Evolutionary conservation across 2,329 filamentous ascomycete species (phyloP).

Genomic region (Colletotrichum camelliae): DNA sequence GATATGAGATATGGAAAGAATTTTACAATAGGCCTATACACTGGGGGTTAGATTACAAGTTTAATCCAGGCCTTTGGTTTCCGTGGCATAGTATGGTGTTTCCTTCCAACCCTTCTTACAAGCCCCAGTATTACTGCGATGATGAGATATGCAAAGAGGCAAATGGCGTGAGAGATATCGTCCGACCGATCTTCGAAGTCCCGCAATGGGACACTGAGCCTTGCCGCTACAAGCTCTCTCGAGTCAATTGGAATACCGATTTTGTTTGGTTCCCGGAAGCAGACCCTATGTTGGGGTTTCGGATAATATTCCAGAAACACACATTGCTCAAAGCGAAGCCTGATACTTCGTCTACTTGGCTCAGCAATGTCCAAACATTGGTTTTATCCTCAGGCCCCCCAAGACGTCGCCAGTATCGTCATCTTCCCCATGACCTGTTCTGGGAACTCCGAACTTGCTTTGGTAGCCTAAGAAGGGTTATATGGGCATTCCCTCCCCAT

Average conservation of each 20-base stretch:
- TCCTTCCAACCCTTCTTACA: too few species aligned
- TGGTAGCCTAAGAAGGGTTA: not conserved
- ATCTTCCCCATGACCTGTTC: too few species aligned
- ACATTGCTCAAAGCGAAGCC: not conserved
- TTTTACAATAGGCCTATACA: not conserved
- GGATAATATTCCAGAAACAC: too few species aligned
- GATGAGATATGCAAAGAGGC: not conserved
- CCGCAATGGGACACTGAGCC: rapidly evolving
- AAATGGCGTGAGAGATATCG: not conserved
- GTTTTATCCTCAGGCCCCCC: not conserved
- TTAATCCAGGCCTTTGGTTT: too few species aligned
- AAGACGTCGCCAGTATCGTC: too few species aligned
- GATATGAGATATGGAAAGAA: not conserved
- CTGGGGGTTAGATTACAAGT: too few species aligned
- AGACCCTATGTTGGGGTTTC: not conserved
- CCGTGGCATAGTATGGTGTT: too few species aligned
- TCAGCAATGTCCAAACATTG: not conserved
- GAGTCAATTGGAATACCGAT: not conserved
- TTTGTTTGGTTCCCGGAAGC: not conserved
- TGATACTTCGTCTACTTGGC: not conserved
- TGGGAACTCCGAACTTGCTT: not conserved
- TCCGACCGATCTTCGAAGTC: not conserved
- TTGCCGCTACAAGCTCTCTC: not conserved
- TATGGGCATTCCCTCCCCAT: not conserved
- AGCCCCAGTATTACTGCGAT: not conserved